These are phyloP conservation scores for Aspergillus sclerotialis DNA, from an alignment of 2,329 filamentous ascomycete species.

Conservation along the genomic window DNA sequence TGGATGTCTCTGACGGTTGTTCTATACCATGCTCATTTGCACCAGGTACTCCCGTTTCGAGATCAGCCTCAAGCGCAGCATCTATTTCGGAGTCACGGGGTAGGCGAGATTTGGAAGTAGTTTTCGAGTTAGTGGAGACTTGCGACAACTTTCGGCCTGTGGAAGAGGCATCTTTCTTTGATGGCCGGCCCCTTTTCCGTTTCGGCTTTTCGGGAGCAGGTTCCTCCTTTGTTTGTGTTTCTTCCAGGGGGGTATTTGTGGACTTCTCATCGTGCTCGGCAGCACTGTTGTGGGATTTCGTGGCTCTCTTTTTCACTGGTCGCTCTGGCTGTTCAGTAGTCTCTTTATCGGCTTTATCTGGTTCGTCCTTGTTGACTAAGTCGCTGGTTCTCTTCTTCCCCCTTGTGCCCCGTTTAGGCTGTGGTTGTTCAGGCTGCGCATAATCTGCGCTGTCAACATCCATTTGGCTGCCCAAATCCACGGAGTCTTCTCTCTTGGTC, in stretches of 20 bases:
- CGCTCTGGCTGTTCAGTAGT: conserved; percentile 24
- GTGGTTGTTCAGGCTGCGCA: conserved; percentile 22
- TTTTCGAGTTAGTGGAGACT: conserved; percentile 41
- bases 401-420: conserved; percentile 28
- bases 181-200: conserved; percentile 41
- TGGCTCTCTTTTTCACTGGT: conserved; percentile 54
- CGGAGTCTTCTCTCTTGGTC: conserved; percentile 31
- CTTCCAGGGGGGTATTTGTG: conserved; percentile 34
- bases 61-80: conserved; percentile 57
- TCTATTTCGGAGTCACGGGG: conserved; percentile 61
- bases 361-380: conserved; percentile 36
- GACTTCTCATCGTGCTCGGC: conserved; percentile 26
- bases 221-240: conserved; percentile 13
- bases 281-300: conserved; percentile 45
- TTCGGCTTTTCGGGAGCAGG: conserved; percentile 18
- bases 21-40: conserved; percentile 40
- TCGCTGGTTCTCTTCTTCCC: conserved; percentile 61
- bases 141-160: conserved; percentile 46
- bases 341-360: conserved; percentile 8
- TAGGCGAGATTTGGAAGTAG: conserved; percentile 38
- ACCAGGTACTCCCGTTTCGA: conserved; percentile 47
- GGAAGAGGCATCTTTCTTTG: conserved; percentile 33
- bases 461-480: conserved; percentile 36
- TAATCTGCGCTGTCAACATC: conserved; percentile 23
- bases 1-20: conserved; percentile 20